Conservation (phyloP, 208 protist species). For the Crithidia fasciculata region DNA sequence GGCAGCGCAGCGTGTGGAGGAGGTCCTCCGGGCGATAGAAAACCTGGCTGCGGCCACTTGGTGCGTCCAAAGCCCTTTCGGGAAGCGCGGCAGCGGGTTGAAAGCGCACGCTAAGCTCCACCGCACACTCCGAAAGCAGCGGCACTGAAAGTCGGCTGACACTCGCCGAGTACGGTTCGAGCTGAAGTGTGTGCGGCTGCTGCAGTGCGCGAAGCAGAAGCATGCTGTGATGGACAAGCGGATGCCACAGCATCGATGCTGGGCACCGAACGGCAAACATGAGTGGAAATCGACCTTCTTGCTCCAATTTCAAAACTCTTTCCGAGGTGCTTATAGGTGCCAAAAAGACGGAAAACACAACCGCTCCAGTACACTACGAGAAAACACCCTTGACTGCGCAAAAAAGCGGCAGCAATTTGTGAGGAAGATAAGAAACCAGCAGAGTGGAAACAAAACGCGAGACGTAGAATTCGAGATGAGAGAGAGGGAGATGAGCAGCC, state of each 20-base stretch:
- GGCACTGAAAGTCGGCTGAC: conserved; percentile 19
- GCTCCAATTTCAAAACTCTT: background rate
- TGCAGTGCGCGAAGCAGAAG: conserved; percentile 68
- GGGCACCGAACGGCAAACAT: conserved; percentile 76
- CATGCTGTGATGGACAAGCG: conserved; percentile 75
- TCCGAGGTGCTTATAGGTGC: too few species aligned
- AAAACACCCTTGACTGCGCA: too few species aligned
- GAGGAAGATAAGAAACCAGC: too few species aligned
- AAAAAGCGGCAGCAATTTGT: too few species aligned
- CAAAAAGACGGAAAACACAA: too few species aligned
- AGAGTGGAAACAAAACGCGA: too few species aligned
- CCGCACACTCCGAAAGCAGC: conserved; percentile 35
- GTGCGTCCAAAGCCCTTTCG: background rate
- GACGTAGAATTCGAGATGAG: too few species aligned
- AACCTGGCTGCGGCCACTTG: conserved; percentile 2
- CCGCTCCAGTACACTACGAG: too few species aligned
- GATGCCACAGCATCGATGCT: conserved; percentile 65
- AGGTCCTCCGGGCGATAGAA: conserved; percentile 62
- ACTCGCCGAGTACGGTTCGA: conserved; percentile 25
- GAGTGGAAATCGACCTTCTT: background rate
- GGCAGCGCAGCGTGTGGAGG: conserved; percentile 32
- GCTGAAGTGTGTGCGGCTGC: conserved; percentile 68
- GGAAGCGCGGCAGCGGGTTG: background rate
- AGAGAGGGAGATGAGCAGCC: too few species aligned
- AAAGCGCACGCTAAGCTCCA: conserved; percentile 32